Base-by-base conservation (phyloP, 1,284 basidiomycete genomes). In the Puccinia novopanici region DNA sequence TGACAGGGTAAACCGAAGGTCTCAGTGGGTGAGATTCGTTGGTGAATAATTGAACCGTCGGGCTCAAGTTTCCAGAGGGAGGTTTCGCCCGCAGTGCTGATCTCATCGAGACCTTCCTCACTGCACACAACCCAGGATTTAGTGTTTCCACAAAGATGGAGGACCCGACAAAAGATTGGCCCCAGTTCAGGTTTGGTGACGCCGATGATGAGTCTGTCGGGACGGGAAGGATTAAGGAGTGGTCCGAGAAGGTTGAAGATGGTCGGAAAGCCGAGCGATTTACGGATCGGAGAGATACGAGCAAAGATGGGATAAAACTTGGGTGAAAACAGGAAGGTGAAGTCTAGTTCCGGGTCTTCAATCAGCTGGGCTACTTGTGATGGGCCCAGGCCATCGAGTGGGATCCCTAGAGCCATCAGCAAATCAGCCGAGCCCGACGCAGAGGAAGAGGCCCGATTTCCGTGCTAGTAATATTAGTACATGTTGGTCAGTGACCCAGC, bases 221-320 rank as follows among this genome's bases (percentile, higher is more conserved):
- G 96, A 24, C 88, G 87, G 0, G 93, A 92, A 0, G 96, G 97
- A 87, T 98, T 98, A 87, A 98, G 92, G 59, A 98, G 89, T 0
- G 96, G 96, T 0, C 97, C 96, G 55, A 98, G 89, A 81, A 97
- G 88, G 87, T 99, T 99, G 90, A 98, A 98, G 88, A 99, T 91
- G 2, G 96, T 98, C 37, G 95, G 92, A 88, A 98, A 98, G 81
- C 95, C 94, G 75, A 99, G 90, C 0, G 90, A 87, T 84, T 92
- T 91, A 75, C 96, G 91, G 84, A 92, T 90, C 0, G 95, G 94
- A 0, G 92, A 93, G 83, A 99, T 89, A 82, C 90, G 89, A 0
- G 92, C 93, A 55, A 98, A 89, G 0, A 93, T 87, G 0, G 95
- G 95, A 86, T 99, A 95, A 87, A 94, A 98, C 84, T 95, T 91